Conservation (phyloP, 192 early-diverging fungal species). For the Phlyctochytrium arcticum region DNA sequence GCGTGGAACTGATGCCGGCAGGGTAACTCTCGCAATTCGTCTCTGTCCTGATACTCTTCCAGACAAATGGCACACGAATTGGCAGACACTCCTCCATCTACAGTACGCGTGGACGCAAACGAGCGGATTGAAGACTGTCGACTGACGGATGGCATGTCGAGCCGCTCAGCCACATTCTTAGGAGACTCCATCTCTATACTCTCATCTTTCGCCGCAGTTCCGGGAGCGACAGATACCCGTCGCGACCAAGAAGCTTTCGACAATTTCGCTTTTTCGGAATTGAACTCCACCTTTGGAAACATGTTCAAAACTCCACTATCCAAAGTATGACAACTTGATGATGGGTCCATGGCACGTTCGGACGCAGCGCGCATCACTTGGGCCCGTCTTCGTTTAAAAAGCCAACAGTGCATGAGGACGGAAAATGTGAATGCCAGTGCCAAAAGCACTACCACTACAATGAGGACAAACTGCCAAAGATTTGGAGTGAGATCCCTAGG, state of each 20-base stretch:
- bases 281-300: constrained; percentile 11
- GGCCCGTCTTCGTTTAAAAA: background rate
- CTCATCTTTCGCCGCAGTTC: background rate
- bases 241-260: background rate
- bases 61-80: constrained; percentile 67
- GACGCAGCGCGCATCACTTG: background rate
- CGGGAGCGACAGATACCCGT: background rate
- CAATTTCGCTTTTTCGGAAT: background rate
- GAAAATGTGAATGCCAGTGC: background rate
- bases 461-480: constrained; percentile 8
- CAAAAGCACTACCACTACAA: constrained; percentile 9
- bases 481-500: background rate
- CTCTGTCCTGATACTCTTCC: constrained; percentile 59
- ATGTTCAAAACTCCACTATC: background rate
- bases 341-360: background rate
- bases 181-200: background rate
- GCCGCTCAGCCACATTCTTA: background rate
- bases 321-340: background rate
- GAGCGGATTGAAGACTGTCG: background rate
- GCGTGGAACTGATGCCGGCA: constrained; percentile 63
- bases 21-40: constrained; percentile 49
- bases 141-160: background rate
- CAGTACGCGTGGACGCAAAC: background rate
- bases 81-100: background rate
- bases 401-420: constrained; percentile 14